phyloP scores from a whole-genome alignment of 768 basidiomycete genomes.

The Rhizopogon sp. region DNA sequence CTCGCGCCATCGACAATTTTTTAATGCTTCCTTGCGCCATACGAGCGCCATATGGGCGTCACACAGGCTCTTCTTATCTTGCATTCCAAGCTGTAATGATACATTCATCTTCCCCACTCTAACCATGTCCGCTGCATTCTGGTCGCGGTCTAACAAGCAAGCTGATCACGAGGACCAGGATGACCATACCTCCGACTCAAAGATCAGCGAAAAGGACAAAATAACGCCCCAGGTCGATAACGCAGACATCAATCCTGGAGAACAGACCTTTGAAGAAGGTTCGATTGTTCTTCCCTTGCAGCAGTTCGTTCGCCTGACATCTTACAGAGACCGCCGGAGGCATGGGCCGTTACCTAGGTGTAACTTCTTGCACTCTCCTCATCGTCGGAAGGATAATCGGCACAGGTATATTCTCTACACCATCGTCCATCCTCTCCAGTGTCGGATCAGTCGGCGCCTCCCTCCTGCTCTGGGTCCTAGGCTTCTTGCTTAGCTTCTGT shows the following conservation, averaged over 20 bases:
- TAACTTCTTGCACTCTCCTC: slow-evolving; percentile 52
- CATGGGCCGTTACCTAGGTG: slow-evolving; percentile 53
- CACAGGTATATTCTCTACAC: slow-evolving; percentile 63
- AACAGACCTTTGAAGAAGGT: slow-evolving; percentile 49
- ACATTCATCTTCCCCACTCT: too few relatives aligned
- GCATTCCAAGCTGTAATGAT: too few relatives aligned
- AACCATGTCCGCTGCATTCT: slow-evolving; percentile 8
- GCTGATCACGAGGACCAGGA: background rate
- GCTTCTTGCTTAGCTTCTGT: slow-evolving; percentile 52
- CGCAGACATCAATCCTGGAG: slow-evolving; percentile 33
- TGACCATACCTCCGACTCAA: background rate
- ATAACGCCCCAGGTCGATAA: background rate
- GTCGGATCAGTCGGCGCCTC: slow-evolving; percentile 58
- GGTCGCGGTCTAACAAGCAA: slow-evolving; percentile 3
- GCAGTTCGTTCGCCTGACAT: background rate
- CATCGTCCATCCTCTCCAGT: slow-evolving; percentile 50
- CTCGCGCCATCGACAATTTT: too few relatives aligned
- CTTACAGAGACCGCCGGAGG: slow-evolving; percentile 45
- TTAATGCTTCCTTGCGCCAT: background rate
- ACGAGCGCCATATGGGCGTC: too few relatives aligned
- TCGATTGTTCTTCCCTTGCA: background rate
- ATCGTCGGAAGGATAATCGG: slow-evolving; percentile 58
- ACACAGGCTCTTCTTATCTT: background rate
- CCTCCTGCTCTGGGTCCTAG: slow-evolving; percentile 60
- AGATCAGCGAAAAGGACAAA: background rate